Conservation (phyloP, 352 stramenopile species). For the Globisporangium orthogonon region DNA sequence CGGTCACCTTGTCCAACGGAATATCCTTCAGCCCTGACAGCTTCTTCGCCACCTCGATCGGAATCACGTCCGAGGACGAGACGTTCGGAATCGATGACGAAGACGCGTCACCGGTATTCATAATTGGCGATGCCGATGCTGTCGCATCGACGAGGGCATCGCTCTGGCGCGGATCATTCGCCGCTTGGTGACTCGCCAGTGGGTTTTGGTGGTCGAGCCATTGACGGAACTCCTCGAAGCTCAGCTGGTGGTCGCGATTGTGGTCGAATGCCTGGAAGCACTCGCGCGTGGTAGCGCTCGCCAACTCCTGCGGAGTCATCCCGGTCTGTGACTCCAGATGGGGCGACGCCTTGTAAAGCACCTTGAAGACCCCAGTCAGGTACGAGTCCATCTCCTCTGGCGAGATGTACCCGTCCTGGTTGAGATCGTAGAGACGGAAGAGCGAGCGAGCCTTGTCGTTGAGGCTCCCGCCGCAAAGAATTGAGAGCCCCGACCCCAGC, state of each 20-base stretch:
- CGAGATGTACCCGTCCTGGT: constrained; percentile 78
- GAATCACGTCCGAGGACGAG: constrained; percentile 29
- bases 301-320: constrained; percentile 58
- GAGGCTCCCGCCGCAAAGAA: constrained; percentile 74
- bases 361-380: constrained; percentile 79
- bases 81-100: not conserved
- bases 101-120: not conserved
- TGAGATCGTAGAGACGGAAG: constrained; percentile 81
- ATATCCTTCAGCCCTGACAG: constrained; percentile 61
- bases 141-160: not conserved
- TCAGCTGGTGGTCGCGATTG: constrained; percentile 71
- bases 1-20: constrained; percentile 48
- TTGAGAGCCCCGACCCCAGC: constrained; percentile 78
- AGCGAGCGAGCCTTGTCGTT: constrained; percentile 69
- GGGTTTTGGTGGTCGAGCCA: constrained; percentile 69
- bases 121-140: not conserved
- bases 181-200: not conserved
- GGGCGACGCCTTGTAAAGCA: constrained; percentile 81
- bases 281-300: constrained; percentile 58
- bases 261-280: constrained; percentile 76
- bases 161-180: not conserved
- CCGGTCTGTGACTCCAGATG: constrained; percentile 44
- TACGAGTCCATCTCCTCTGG: constrained; percentile 80
- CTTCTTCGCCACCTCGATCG: constrained; percentile 65
- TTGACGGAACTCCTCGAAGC: constrained; percentile 72